Evolutionary conservation across 306 rosid species (phyloP).

Genomic region (Fagus crenata): DNA sequence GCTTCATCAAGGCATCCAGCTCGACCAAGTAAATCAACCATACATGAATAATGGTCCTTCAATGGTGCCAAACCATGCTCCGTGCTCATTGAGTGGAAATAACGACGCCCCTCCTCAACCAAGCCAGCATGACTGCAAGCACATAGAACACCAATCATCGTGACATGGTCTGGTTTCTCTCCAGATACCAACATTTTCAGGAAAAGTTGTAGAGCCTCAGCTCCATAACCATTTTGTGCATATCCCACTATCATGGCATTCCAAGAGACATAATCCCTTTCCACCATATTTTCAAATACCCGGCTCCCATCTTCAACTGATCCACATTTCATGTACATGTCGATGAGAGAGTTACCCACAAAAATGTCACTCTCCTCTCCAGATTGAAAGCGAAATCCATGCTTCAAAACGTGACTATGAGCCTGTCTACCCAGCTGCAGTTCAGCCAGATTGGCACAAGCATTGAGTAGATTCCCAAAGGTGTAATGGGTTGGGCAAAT

Average conservation of each 20-base stretch:
- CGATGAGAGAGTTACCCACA: conserved; percentile 56
- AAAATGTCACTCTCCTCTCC: conserved; percentile 55
- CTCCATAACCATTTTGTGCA: conserved; percentile 55
- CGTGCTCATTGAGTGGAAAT: conserved; percentile 42
- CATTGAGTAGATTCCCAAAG: conserved; percentile 55
- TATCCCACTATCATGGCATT: conserved; percentile 60
- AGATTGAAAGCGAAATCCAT: conserved; percentile 46
- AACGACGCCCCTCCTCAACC: conserved; percentile 50
- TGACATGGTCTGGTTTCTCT: conserved; percentile 55
- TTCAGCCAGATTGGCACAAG: conserved; percentile 57
- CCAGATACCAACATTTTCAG: conserved; percentile 41
- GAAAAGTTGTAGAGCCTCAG: conserved; percentile 45
- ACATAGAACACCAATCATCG: conserved; percentile 59
- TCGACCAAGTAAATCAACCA: conserved; percentile 61
- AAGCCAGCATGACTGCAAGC: conserved; percentile 63
- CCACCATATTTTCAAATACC: conserved; percentile 47
- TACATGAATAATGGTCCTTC: conserved; percentile 57
- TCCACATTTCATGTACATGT: conserved; percentile 64
- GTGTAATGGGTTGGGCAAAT: conserved; percentile 64
- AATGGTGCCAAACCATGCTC: conserved; percentile 41
- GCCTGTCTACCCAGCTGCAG: conserved; percentile 59
- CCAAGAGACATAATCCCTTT: conserved; percentile 64
- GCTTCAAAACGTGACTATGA: conserved; percentile 57
- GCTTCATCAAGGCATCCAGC: conserved; percentile 59
- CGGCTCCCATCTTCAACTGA: conserved; percentile 47